These are phyloP conservation scores for Colletotrichum spinosum DNA, from an alignment of 2,329 filamentous ascomycete species.

Conservation along the genomic window DNA sequence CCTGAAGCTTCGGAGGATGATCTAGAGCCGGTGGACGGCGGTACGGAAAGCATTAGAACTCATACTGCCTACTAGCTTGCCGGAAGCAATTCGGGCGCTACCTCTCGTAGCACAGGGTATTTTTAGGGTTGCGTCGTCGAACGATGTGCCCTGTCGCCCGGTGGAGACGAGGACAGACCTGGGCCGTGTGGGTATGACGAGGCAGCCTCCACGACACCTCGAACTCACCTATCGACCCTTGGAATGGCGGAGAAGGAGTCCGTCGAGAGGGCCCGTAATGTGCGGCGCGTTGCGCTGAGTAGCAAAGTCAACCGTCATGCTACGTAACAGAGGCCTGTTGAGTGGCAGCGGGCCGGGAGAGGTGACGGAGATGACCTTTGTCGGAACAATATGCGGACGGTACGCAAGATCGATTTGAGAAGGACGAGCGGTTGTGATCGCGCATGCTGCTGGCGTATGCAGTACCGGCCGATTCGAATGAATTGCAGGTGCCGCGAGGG, in stretches of 20 bases:
- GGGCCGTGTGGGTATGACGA: slow-evolving; percentile 28
- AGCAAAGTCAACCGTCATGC: no score
- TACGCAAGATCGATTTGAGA: slow-evolving; percentile 34
- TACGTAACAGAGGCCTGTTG: no score
- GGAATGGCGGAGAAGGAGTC: slow-evolving; percentile 9
- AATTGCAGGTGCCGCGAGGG: slow-evolving; percentile 21
- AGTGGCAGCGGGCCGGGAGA: neutral
- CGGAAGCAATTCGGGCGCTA: slow-evolving; percentile 31
- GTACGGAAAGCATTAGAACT: neutral
- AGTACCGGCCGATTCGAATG: slow-evolving; percentile 17
- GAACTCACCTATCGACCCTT: slow-evolving; percentile 20
- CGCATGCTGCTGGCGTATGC: slow-evolving; percentile 32
- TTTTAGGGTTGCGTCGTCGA: slow-evolving; percentile 34
- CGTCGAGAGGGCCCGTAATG: neutral
- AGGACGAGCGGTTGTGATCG: slow-evolving; percentile 21
- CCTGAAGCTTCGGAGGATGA: slow-evolving; percentile 26
- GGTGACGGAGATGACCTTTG: slow-evolving; percentile 7
- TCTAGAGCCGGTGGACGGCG: slow-evolving; percentile 18
- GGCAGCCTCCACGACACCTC: slow-evolving; percentile 24
- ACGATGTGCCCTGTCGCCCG: slow-evolving; percentile 12
- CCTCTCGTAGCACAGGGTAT: slow-evolving; percentile 24
- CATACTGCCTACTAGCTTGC: neutral
- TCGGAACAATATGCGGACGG: slow-evolving; percentile 26
- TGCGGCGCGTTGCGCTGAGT: no score
- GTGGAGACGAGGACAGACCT: slow-evolving; percentile 15